These are phyloP conservation scores for Alectoria sarmentosa DNA, from an alignment of 495 filamentous ascomycete species.

Conservation along the genomic window DNA sequence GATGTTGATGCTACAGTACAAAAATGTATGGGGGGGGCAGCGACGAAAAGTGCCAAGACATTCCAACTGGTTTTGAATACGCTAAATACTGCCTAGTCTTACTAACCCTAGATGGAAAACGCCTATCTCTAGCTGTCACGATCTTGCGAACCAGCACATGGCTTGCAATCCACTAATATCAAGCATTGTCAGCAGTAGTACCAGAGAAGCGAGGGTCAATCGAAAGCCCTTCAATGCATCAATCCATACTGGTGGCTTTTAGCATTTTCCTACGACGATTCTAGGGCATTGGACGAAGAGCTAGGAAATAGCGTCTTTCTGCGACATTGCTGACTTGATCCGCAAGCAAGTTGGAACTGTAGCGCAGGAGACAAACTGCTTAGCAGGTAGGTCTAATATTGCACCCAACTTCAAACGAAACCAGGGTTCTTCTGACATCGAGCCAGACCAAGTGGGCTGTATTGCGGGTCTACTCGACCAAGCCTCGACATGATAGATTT, in stretches of 20 bases:
- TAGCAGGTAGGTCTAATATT: not conserved
- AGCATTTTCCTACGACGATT: not conserved
- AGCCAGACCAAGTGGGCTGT: not conserved
- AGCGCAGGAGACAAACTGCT: not conserved
- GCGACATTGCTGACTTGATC: not conserved
- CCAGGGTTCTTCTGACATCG: not conserved
- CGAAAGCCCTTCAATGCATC: not conserved
- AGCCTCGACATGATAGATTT: not conserved
- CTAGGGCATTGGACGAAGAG: not conserved
- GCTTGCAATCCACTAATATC: not conserved
- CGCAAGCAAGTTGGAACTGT: not conserved
- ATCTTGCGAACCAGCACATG: not conserved
- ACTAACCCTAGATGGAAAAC: not conserved
- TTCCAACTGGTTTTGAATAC: too few relatives aligned
- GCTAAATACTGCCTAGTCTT: not conserved
- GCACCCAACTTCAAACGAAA: not conserved
- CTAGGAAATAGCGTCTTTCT: not conserved
- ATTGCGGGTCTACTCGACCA: not conserved
- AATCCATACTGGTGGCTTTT: not conserved
- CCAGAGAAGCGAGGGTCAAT: not conserved
- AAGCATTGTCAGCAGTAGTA: not conserved
- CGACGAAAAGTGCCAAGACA: too few relatives aligned
- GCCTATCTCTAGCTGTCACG: not conserved
- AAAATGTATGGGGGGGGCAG: too few relatives aligned
- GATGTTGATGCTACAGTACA: too few relatives aligned